Evolutionary conservation across 805 yeast species (phyloP).

Genomic region (Komagataella pastoris): DNA sequence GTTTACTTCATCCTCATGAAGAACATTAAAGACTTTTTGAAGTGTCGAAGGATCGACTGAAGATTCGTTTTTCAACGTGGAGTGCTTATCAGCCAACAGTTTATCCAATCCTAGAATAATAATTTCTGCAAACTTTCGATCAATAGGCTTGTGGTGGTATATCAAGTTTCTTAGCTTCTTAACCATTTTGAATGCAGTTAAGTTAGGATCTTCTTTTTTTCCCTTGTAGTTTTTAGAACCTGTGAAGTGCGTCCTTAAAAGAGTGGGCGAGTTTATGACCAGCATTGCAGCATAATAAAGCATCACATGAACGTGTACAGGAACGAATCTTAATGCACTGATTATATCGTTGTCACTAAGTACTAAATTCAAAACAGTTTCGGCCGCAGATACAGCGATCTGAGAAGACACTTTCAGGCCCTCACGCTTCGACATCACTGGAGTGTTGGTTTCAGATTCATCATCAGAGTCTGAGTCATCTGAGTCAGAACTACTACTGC

Average conservation of each 20-base stretch:
- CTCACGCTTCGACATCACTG: conserved; percentile 3
- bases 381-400: conserved; percentile 51
- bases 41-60: conserved; percentile 3
- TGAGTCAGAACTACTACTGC: conserved; percentile 8
- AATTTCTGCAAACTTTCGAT: conserved; percentile 32
- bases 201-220: conserved; percentile 12
- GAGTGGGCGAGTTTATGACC: conserved; percentile 32
- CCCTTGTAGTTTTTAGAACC: conserved; percentile 7
- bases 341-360: conserved; percentile 46
- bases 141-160: conserved; percentile 34
- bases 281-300: conserved; percentile 52
- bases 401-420: conserved; percentile 19
- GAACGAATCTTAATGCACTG: conserved; percentile 45
- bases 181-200: conserved; percentile 27
- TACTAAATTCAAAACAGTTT: conserved; percentile 44
- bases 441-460: conserved; percentile 2
- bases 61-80: conserved; percentile 9
- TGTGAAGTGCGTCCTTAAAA: conserved; percentile 4
- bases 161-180: conserved; percentile 29
- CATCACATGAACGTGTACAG: conserved; percentile 65
- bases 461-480: conserved; percentile 3
- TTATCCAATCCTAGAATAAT: conserved; percentile 19
- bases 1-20: conserved; percentile 1
- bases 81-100: conserved; percentile 15
- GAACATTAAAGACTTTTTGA: conserved; percentile 7